These are phyloP conservation scores for Pneumocystis wakefieldiae DNA, from an alignment of 1,139 yeast species.

Conservation along the genomic window DNA sequence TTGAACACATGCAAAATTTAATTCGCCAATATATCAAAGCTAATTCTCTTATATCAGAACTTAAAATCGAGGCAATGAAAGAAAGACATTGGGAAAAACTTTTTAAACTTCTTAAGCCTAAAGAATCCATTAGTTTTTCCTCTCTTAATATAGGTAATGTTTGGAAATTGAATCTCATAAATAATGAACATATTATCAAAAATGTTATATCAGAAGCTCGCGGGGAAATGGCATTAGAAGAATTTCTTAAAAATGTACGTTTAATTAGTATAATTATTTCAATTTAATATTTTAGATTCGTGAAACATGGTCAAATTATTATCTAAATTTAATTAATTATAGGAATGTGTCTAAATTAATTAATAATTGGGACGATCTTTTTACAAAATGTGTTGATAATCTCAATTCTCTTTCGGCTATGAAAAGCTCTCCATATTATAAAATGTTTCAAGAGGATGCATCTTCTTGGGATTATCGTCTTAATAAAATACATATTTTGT, in stretches of 20 bases:
- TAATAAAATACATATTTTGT: constrained; percentile 35
- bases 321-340: constrained; percentile 44
- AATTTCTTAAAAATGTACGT: constrained; percentile 23
- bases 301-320: constrained; percentile 26
- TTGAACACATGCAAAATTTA: constrained; percentile 39
- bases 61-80: constrained; percentile 45
- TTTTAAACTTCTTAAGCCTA: constrained; percentile 23
- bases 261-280: neutral
- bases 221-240: constrained; percentile 56
- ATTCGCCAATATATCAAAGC: constrained; percentile 32
- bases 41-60: constrained; percentile 32
- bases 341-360: constrained; percentile 42
- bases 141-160: constrained; percentile 41
- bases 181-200: constrained; percentile 36
- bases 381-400: constrained; percentile 48
- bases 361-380: constrained; percentile 51
- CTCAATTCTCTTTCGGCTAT: constrained; percentile 51
- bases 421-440: constrained; percentile 53
- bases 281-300: constrained; percentile 20
- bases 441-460: constrained; percentile 47
- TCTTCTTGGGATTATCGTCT: constrained; percentile 42
- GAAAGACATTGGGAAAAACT: constrained; percentile 59
- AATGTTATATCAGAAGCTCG: constrained; percentile 48
- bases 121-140: constrained; percentile 17
- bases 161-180: constrained; percentile 39